Conservation (phyloP, 352 stramenopile species). For the Saprolegnia diclina region DNA sequence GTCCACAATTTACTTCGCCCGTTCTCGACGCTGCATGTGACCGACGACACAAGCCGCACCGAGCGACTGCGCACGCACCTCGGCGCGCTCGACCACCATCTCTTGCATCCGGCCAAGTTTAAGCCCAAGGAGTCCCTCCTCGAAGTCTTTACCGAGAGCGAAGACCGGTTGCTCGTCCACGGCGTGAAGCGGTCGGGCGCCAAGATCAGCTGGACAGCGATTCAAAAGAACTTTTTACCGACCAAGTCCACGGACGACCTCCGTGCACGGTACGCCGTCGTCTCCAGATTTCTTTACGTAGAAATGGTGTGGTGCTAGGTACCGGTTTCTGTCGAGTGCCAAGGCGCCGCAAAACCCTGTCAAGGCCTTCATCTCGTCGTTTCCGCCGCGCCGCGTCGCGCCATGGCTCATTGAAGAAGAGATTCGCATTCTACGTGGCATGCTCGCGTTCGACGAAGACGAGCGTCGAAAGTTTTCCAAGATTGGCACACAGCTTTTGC, state of each 20-base stretch:
- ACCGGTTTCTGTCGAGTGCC: slow-evolving; percentile 60
- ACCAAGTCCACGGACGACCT: slow-evolving; percentile 46
- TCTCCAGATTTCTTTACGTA: neutral
- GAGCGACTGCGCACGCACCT: slow-evolving; percentile 56
- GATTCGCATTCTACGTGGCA: slow-evolving; percentile 59
- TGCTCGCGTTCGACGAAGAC: slow-evolving; percentile 51
- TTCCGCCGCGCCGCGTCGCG: slow-evolving; percentile 34
- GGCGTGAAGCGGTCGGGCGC: slow-evolving; percentile 59
- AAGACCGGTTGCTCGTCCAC: slow-evolving; percentile 63
- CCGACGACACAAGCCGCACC: slow-evolving; percentile 38
- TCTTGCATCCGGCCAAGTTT: slow-evolving; percentile 31
- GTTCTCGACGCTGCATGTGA: slow-evolving; percentile 40
- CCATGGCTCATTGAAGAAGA: slow-evolving; percentile 78
- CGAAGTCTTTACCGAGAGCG: slow-evolving; percentile 40
- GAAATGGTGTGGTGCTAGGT: slow-evolving; percentile 23
- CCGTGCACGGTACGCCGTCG: slow-evolving; percentile 36
- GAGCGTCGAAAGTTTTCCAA: slow-evolving; percentile 57
- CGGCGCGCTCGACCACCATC: slow-evolving; percentile 64
- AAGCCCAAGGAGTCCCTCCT: slow-evolving; percentile 35
- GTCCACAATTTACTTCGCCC: slow-evolving; percentile 54
- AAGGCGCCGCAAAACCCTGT: slow-evolving; percentile 54
- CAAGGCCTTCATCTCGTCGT: slow-evolving; percentile 51
- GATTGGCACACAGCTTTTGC: slow-evolving; percentile 51
- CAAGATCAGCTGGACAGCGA: slow-evolving; percentile 51
- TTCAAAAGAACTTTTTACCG: slow-evolving; percentile 57